Evolutionary conservation across 768 basidiomycete species (phyloP).

Genomic region (Panellus pusillus): DNA sequence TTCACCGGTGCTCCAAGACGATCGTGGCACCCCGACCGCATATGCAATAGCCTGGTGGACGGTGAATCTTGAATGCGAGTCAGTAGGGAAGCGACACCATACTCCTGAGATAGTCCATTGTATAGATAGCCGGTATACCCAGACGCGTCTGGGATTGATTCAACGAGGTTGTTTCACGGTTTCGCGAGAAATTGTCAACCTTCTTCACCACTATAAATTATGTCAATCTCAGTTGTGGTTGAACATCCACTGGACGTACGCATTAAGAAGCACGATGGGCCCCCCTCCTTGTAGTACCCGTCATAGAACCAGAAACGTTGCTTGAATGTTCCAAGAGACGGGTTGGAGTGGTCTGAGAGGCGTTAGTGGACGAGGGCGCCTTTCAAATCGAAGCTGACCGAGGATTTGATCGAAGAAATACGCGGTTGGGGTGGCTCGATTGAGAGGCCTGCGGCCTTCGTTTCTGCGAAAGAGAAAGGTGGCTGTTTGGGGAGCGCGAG

Average conservation of each 20-base stretch:
- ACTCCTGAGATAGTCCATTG: conserved; percentile 15
- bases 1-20: conserved; percentile 16
- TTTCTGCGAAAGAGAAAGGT: neutral
- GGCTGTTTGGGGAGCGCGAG: conserved; percentile 13
- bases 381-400: too few species aligned
- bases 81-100: neutral
- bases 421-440: neutral
- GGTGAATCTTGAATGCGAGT: too few species aligned
- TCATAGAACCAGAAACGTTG: conserved; percentile 52
- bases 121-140: conserved; percentile 15
- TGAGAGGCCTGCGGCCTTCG: neutral
- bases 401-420: too few species aligned
- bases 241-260: conserved; percentile 1
- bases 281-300: conserved; percentile 42
- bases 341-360: conserved; percentile 47
- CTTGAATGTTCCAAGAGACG: conserved; percentile 47
- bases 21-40: conserved; percentile 12
- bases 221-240: neutral
- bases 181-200: neutral
- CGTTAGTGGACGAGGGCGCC: too few species aligned
- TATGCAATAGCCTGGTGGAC: conserved; percentile 10
- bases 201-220: conserved; percentile 8
- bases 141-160: conserved; percentile 6
- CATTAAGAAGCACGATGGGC: conserved; percentile 10
- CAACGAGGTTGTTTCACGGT: neutral